phyloP scores from a whole-genome alignment of 1,284 basidiomycete species.

The Irpex sp. region DNA sequence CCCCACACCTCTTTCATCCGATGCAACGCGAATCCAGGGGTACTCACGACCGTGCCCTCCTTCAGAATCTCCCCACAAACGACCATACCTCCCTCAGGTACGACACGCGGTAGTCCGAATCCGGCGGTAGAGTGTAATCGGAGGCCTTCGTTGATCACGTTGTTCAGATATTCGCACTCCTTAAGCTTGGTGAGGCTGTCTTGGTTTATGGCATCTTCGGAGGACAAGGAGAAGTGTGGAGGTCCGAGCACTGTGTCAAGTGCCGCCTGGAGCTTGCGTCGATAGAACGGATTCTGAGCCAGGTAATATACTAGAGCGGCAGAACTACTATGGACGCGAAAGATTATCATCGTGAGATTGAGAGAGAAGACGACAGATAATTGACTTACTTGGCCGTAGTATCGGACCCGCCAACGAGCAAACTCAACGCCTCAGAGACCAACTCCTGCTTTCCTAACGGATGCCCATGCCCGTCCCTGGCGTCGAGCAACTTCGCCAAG shows the following conservation, averaged over 20 bases:
- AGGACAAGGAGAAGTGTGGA: neutral
- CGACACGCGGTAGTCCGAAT: constrained; percentile 55
- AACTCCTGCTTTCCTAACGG: constrained; percentile 2
- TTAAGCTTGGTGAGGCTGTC: neutral
- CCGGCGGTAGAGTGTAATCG: constrained; percentile 3
- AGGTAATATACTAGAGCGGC: constrained; percentile 5
- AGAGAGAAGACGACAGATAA: neutral
- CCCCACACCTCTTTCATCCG: constrained; percentile 6
- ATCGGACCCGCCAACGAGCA: neutral
- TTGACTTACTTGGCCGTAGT: neutral
- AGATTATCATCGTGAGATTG: neutral
- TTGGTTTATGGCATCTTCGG: neutral
- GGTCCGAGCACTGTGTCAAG: constrained; percentile 7
- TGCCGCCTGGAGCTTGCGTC: constrained; percentile 4
- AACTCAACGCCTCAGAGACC: neutral
- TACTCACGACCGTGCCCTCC: constrained; percentile 3
- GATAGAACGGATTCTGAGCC: constrained; percentile 1
- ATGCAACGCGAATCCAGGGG: constrained; percentile 5
- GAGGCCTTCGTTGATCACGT: constrained; percentile 10
- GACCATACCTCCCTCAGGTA: constrained; percentile 51
- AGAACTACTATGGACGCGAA: neutral
- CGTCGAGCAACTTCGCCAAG: neutral
- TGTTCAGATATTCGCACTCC: constrained; percentile 6
- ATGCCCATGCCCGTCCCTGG: constrained; percentile 1
- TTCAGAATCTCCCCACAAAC: neutral